A percentile compares a stretch with the other conserved stretches of the same genome.
phyloP scores from a whole-genome alignment of 176 grass and related monocot genomes.

The Aegilops speltoides region DNA sequence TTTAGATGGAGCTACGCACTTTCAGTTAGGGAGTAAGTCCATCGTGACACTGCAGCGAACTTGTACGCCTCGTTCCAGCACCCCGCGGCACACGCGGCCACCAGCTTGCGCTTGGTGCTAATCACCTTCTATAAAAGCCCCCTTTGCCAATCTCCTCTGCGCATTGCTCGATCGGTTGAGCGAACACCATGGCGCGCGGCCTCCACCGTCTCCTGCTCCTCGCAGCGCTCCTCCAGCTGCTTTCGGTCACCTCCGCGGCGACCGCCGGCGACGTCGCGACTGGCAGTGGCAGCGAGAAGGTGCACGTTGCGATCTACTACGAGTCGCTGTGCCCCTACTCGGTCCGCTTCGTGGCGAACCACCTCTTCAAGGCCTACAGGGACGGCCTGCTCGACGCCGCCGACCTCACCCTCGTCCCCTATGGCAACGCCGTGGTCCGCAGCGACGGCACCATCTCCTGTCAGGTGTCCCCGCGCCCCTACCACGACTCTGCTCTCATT shows the following conservation, averaged over 20 bases:
- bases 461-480: constrained; percentile 23
- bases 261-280: neutral
- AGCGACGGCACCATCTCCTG: constrained; percentile 24
- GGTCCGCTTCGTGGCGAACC: constrained; percentile 33
- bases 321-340: constrained; percentile 53
- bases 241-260: neutral
- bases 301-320: constrained; percentile 45
- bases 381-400: constrained; percentile 29
- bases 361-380: constrained; percentile 31
- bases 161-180: neutral
- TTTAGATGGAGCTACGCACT: neutral
- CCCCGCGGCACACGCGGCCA: constrained; percentile 11
- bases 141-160: too few relatives aligned
- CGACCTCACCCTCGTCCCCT: constrained; percentile 42
- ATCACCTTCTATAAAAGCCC: neutral
- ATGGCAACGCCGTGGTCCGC: constrained; percentile 40
- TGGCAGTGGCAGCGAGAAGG: neutral
- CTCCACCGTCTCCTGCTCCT: neutral
- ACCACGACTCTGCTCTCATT: neutral
- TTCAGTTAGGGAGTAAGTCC: neutral
- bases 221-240: neutral
- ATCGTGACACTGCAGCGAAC: too few relatives aligned
- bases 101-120: neutral
- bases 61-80: neutral
- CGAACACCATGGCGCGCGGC: neutral